Evolutionary conservation across 106 monocot genomes (phyloP).

Genomic region (Allium fistulosum): DNA sequence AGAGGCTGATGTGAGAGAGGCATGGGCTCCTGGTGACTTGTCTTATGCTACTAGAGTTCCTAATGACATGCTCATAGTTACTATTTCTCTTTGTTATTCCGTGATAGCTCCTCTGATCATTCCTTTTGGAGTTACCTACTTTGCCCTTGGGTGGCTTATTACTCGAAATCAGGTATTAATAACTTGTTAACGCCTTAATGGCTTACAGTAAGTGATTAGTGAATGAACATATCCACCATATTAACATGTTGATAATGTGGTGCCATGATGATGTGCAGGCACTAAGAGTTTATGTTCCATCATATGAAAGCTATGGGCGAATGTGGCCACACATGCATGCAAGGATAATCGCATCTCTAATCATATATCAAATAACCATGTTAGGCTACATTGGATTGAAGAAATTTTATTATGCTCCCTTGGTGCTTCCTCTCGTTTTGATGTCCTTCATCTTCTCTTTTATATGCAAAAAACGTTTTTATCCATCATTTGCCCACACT

Average conservation of each 20-base stretch:
- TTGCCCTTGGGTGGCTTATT: slow-evolving; percentile 88
- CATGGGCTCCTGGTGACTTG: slow-evolving; percentile 88
- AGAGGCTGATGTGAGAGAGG: slow-evolving; percentile 75
- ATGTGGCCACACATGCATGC: slow-evolving; percentile 99
- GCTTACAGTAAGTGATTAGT: neutral
- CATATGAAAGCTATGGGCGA: slow-evolving; percentile 78
- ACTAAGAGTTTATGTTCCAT: slow-evolving; percentile 76
- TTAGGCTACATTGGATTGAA: slow-evolving; percentile 70
- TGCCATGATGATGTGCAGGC: slow-evolving; percentile 26
- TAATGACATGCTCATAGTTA: slow-evolving; percentile 90
- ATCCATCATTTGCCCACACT: slow-evolving; percentile 47
- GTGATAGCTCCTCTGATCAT: slow-evolving; percentile 92
- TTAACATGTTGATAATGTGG: neutral
- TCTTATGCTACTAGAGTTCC: slow-evolving; percentile 76
- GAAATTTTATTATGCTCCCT: slow-evolving; percentile 50
- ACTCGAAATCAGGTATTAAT: slow-evolving; percentile 61
- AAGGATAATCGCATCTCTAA: slow-evolving; percentile 59
- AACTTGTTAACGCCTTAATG: no score
- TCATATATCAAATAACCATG: slow-evolving; percentile 91
- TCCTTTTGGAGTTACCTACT: slow-evolving; percentile 82
- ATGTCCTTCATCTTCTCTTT: slow-evolving; percentile 54
- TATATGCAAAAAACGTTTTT: slow-evolving; percentile 61
- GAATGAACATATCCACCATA: neutral
- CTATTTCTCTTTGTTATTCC: slow-evolving; percentile 86
- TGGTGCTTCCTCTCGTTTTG: slow-evolving; percentile 48